phyloP scores from a whole-genome alignment of 371 early-diverging fungal genomes.

The Mortierella sp. region DNA sequence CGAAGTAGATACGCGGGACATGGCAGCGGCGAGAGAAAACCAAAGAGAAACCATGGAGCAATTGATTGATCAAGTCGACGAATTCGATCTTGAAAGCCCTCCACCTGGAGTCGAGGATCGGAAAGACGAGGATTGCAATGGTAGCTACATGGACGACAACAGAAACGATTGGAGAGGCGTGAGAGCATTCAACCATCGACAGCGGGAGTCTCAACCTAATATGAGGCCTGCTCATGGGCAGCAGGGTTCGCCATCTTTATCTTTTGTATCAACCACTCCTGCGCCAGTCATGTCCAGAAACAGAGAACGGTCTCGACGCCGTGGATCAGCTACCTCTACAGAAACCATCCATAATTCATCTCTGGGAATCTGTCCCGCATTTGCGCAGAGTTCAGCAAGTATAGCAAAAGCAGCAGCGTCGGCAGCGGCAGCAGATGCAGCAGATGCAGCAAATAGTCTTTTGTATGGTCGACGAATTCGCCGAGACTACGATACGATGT shows the following conservation, averaged over 20 bases:
- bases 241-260: background rate
- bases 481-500: slow-evolving; percentile 53
- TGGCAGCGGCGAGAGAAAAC: background rate
- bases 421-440: slow-evolving; percentile 48
- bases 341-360: background rate
- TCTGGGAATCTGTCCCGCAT: slow-evolving; percentile 6
- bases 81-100: slow-evolving; percentile 8
- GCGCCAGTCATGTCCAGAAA: background rate
- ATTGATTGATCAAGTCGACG: slow-evolving; percentile 36
- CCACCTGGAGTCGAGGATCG: slow-evolving; percentile 4
- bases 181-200: slow-evolving; percentile 7
- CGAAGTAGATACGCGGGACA: background rate
- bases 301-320: background rate
- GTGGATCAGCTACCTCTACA: background rate
- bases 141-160: slow-evolving; percentile 4
- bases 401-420: slow-evolving; percentile 40
- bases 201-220: slow-evolving; percentile 15
- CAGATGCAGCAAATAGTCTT: slow-evolving; percentile 28
- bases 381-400: slow-evolving; percentile 27
- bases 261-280: background rate
- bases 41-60: slow-evolving; percentile 17
- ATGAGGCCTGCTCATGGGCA: slow-evolving; percentile 17
- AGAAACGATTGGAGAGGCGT: background rate
- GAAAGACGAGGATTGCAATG: slow-evolving; percentile 25
- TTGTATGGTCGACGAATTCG: slow-evolving; percentile 37